These are phyloP conservation scores for Sclerotinia sclerotiorum DNA, from an alignment of 2,329 filamentous ascomycete species.

Conservation along the genomic window DNA sequence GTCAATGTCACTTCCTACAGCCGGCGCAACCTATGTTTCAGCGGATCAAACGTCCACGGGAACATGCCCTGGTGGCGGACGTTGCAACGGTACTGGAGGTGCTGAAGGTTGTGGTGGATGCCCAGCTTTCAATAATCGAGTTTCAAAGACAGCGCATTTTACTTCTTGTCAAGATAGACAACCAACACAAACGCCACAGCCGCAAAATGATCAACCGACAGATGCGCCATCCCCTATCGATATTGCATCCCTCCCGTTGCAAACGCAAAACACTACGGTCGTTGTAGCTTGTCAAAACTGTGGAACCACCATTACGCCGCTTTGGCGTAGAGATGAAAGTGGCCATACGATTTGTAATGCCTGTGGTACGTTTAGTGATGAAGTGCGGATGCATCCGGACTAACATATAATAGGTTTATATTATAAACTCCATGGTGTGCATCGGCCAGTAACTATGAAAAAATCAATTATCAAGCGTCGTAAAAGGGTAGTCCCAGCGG, in stretches of 20 bases:
- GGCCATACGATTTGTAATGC: conserved; percentile 98
- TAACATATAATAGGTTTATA: conserved; percentile 68
- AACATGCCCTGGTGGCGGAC: conserved; percentile 92
- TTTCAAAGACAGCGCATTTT: conserved; percentile 81
- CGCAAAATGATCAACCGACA: conserved; percentile 34
- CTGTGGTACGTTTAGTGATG: conserved; percentile 68
- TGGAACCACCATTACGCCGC: conserved; percentile 89
- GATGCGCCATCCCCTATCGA: conserved; percentile 48
- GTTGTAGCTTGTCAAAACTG: conserved; percentile 97
- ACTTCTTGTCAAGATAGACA: conserved; percentile 47
- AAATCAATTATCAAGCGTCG: conserved; percentile 94
- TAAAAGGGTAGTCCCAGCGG: conserved; percentile 87
- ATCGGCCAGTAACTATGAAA: conserved; percentile 97
- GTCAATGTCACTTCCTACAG: conserved; percentile 41
- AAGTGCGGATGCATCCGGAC: conserved; percentile 19
- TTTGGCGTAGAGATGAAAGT: conserved; percentile 92
- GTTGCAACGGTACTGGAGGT: conserved; percentile 94
- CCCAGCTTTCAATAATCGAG: conserved; percentile 94
- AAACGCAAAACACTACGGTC: conserved; percentile 53
- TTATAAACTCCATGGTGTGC: conserved; percentile 88
- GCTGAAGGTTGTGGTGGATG: conserved; percentile 94
- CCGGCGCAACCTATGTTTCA: conserved; percentile 69
- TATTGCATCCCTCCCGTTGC: conserved; percentile 49
- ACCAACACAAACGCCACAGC: conserved; percentile 31
- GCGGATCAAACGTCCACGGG: conserved; percentile 74